Percentiles rank a stretch among this genome's conserved stretches.
Conservation (phyloP, 495 filamentous ascomycete genomes). For the Neurospora sp. region DNA sequence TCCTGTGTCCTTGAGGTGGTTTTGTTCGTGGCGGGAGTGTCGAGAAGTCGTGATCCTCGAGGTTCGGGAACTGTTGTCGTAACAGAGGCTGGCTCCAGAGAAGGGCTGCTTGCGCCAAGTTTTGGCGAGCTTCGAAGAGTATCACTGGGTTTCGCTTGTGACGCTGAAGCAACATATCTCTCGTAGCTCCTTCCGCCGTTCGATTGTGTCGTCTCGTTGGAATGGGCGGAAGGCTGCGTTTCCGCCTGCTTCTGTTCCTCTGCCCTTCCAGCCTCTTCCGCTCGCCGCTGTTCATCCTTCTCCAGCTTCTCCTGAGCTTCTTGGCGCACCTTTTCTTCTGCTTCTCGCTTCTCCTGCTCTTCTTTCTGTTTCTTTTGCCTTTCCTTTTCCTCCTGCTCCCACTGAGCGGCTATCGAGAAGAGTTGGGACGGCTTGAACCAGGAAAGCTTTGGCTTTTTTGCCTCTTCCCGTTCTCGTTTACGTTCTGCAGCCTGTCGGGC, state of each 20-base stretch:
- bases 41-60: constrained; percentile 23
- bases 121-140: not conserved
- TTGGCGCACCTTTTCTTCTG: constrained; percentile 1
- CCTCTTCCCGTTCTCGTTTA: not conserved
- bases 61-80: constrained; percentile 12
- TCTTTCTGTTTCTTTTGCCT: not conserved
- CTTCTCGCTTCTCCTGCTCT: not conserved
- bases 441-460: not conserved
- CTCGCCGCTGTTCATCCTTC: constrained; percentile 10
- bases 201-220: constrained; percentile 32
- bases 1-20: constrained; percentile 8
- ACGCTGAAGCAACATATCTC: constrained; percentile 13
- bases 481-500: not conserved
- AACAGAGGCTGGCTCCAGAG: not conserved
- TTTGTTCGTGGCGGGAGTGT: not conserved
- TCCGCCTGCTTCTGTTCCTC: not conserved
- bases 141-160: not conserved
- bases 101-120: constrained; percentile 1
- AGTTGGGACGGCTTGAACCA: not conserved
- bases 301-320: not conserved
- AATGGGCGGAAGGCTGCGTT: constrained; percentile 5
- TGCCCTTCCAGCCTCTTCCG: not conserved
- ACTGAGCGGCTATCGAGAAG: not conserved
- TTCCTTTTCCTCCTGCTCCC: not conserved
- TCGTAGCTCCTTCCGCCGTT: constrained; percentile 37